Evolutionary conservation across 768 basidiomycete genomes (phyloP).

Genomic region (Neoboletus magnificus): DNA sequence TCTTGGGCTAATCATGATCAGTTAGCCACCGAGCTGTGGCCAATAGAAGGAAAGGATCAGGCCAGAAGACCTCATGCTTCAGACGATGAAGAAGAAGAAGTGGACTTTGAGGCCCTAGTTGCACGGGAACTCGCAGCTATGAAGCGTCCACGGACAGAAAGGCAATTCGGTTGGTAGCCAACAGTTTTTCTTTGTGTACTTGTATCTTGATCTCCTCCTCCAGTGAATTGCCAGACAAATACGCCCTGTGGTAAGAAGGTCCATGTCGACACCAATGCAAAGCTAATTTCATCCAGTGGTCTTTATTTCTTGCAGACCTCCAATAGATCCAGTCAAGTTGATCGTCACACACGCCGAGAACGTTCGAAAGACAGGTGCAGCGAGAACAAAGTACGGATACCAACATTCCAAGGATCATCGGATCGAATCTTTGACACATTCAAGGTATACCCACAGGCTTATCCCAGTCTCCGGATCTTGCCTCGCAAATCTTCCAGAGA

Average conservation of each 20-base stretch:
- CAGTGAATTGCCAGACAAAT: constrained; percentile 76
- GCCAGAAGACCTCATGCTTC: constrained; percentile 27
- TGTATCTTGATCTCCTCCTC: constrained; percentile 2
- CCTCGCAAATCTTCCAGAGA: constrained; percentile 66
- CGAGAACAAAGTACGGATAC: constrained; percentile 55
- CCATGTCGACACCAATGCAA: not conserved
- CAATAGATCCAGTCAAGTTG: constrained; percentile 72
- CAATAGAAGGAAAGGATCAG: constrained; percentile 32
- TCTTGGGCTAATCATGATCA: constrained; percentile 30
- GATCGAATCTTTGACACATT: not conserved
- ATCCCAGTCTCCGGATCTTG: constrained; percentile 69
- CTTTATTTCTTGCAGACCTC: constrained; percentile 76
- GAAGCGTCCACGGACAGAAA: constrained; percentile 60
- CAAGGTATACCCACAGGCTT: constrained; percentile 67
- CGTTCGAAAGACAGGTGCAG: constrained; percentile 58
- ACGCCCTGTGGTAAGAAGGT: constrained; percentile 63
- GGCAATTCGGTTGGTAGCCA: constrained; percentile 56
- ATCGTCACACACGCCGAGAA: constrained; percentile 61
- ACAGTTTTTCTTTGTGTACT: not conserved
- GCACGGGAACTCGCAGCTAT: constrained; percentile 68
- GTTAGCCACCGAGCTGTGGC: constrained; percentile 76
- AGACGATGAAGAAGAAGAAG: constrained; percentile 37
- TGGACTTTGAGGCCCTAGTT: constrained; percentile 67
- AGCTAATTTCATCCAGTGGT: constrained; percentile 46
- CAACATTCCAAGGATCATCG: not conserved